phyloP scores from a whole-genome alignment of 1,284 basidiomycete genomes.

The Thecaphora thlaspeos region DNA sequence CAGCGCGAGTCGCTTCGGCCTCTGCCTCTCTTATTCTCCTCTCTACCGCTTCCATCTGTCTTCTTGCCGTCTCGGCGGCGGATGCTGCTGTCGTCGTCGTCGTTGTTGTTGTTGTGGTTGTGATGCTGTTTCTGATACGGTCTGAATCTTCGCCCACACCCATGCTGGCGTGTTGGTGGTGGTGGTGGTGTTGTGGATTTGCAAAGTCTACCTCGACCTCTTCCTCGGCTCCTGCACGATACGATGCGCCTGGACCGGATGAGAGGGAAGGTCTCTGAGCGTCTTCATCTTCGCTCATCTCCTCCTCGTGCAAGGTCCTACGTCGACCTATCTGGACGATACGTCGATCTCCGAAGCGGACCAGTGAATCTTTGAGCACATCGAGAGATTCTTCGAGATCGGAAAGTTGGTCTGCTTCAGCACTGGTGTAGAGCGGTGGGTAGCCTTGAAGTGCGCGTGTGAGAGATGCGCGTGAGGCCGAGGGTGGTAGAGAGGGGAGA shows the following conservation, averaged over 20 bases:
- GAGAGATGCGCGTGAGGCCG: neutral
- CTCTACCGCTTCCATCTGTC: constrained; percentile 19
- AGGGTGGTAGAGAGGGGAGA: neutral
- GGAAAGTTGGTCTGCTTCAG: constrained; percentile 50
- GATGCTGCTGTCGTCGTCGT: no score
- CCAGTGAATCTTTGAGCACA: constrained; percentile 35
- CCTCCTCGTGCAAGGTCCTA: constrained; percentile 45
- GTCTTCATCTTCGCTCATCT: constrained; percentile 29
- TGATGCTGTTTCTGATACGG: no score
- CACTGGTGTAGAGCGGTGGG: constrained; percentile 38
- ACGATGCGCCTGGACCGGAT: neutral
- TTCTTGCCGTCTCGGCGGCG: constrained; percentile 20
- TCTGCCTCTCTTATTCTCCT: constrained; percentile 27
- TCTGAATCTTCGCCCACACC: no score
- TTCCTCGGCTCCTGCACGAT: neutral
- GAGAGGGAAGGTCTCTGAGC: neutral
- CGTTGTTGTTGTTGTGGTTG: no score
- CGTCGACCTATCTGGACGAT: constrained; percentile 49
- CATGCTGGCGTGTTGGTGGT: no score
- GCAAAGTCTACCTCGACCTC: neutral
- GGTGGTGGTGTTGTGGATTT: no score
- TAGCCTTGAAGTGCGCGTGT: constrained; percentile 40
- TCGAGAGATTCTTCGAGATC: constrained; percentile 50
- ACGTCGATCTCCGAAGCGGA: constrained; percentile 45
- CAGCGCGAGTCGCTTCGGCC: constrained; percentile 19